Evolutionary conservation across 1,284 basidiomycete species (phyloP), one percentile per base, ranked within the genome.

Genomic region (Leccinum pallidistipes): DNA sequence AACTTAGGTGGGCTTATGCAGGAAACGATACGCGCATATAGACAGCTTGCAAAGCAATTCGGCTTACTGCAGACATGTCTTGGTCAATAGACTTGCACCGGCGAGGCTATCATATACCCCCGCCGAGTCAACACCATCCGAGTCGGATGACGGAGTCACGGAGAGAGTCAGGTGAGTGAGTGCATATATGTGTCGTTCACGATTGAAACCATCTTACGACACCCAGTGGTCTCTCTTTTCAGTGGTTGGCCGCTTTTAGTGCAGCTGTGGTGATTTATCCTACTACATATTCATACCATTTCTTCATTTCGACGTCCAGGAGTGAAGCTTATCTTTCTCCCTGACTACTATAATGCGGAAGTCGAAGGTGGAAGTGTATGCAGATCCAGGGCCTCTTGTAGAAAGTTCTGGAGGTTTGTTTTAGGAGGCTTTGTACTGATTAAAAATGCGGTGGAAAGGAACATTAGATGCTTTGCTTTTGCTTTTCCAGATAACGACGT

Each of bases 31-130:
- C 47, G 69, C 47, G 11, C 56, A 61, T 24, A 59, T 50, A 4
- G 69, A 73, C 52, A 61, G 62, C 56, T 49, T 74, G 3, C 70
- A 72, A 62, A 71, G 72, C 36, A 71, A 73, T 55, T 73, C 70
- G 11, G 69, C 69, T 51, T 68, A 72, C 51, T 61, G 55, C 43
- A 64, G 67, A 58, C 64, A 66, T 45, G 55, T 49, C 21, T 66
- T 34, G 24, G 58, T 59, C 57, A 59, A 57, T 57, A 59, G 50
- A 45, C 64, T 61, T 9, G 43, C 40, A 31, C 50, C 61, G 21
- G 57, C 55, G 36, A 64, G 62, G 40, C 21, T 58, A 47, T 29
- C 49, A 51, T 47, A 47, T 8, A 34, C 36, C 2, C 51, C 59
- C 21, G 51, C 58, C 14, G 11, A 29, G 5, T 21, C 27, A 27